phyloP scores from a whole-genome alignment of 2,329 filamentous ascomycete species.

The Aspergillus fischeri region DNA sequence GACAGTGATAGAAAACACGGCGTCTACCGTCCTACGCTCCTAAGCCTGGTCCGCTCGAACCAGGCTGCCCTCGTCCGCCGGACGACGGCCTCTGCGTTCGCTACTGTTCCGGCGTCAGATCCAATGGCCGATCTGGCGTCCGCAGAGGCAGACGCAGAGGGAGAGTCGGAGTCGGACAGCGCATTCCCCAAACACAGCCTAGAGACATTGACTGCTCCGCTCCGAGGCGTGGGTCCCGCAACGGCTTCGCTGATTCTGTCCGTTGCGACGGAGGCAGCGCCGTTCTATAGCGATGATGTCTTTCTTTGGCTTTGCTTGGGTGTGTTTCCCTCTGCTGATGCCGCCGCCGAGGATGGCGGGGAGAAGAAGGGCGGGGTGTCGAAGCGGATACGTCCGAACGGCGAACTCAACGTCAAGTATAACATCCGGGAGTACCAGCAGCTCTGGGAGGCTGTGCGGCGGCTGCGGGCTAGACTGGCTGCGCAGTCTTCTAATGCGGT shows the following conservation, averaged over 20 bases:
- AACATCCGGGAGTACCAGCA: constrained; percentile 35
- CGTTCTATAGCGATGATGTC: constrained; percentile 43
- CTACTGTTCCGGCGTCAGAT: constrained; percentile 12
- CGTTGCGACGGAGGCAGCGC: constrained; percentile 25
- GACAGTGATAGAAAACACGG: constrained; percentile 36
- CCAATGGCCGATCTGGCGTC: neutral
- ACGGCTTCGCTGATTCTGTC: constrained; percentile 42
- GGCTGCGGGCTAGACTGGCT: constrained; percentile 20
- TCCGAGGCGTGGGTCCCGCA: constrained; percentile 41
- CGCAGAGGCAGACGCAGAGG: neutral
- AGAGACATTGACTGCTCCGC: constrained; percentile 28
- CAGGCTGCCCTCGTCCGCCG: constrained; percentile 19
- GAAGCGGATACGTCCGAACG: constrained; percentile 18
- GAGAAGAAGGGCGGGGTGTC: constrained; percentile 4
- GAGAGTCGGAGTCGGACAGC: neutral
- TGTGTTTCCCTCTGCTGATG: constrained; percentile 12
- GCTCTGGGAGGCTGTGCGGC: constrained; percentile 26
- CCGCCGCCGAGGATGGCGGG: neutral
- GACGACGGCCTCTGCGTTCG: constrained; percentile 27
- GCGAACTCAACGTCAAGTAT: constrained; percentile 38
- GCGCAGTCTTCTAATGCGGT: constrained; percentile 7
- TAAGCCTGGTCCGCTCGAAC: constrained; percentile 39
- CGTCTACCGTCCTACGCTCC: constrained; percentile 34
- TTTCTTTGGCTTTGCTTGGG: constrained; percentile 37
- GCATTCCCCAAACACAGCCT: constrained; percentile 30